Conservation (phyloP, 352 stramenopile genomes). For the Phytophthora foliorum region DNA sequence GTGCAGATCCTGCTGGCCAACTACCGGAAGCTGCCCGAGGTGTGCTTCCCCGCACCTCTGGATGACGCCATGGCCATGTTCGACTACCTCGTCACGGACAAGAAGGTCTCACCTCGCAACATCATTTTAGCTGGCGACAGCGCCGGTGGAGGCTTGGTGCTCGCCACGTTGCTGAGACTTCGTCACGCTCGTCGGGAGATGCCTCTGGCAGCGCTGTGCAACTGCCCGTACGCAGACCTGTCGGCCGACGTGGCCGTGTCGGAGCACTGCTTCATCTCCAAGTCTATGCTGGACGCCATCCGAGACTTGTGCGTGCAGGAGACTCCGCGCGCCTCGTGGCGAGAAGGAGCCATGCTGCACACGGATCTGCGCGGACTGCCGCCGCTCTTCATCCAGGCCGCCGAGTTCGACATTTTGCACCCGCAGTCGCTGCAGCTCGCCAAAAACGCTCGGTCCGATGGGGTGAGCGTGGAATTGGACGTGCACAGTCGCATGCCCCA, state of each 20-base stretch:
- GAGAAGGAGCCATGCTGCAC: constrained; percentile 48
- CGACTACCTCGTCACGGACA: constrained; percentile 45
- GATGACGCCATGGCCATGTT: constrained; percentile 63
- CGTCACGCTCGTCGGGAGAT: constrained; percentile 25
- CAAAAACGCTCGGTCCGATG: constrained; percentile 39
- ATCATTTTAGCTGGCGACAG: constrained; percentile 66
- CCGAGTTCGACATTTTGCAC: constrained; percentile 62
- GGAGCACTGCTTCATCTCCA: constrained; percentile 60
- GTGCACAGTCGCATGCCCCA: constrained; percentile 67
- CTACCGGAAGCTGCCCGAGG: constrained; percentile 70
- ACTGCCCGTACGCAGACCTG: constrained; percentile 63
- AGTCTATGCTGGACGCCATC: constrained; percentile 49
- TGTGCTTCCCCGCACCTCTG: constrained; percentile 48
- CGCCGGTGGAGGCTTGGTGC: constrained; percentile 55
- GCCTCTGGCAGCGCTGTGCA: constrained; percentile 51
- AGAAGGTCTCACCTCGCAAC: constrained; percentile 36
- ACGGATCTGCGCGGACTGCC: constrained; percentile 54
- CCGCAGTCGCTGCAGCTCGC: constrained; percentile 46
- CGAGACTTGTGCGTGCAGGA: constrained; percentile 40
- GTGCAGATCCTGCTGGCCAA: constrained; percentile 73
- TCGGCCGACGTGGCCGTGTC: constrained; percentile 38
- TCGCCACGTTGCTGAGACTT: constrained; percentile 56
- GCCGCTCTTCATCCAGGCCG: constrained; percentile 54
- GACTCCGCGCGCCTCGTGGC: constrained; percentile 32
- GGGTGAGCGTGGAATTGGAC: constrained; percentile 52